Percentiles rank a stretch among this genome's conserved stretches.
phyloP scores from a whole-genome alignment of 495 filamentous ascomycete genomes.

The Lophiostoma macrostomum region DNA sequence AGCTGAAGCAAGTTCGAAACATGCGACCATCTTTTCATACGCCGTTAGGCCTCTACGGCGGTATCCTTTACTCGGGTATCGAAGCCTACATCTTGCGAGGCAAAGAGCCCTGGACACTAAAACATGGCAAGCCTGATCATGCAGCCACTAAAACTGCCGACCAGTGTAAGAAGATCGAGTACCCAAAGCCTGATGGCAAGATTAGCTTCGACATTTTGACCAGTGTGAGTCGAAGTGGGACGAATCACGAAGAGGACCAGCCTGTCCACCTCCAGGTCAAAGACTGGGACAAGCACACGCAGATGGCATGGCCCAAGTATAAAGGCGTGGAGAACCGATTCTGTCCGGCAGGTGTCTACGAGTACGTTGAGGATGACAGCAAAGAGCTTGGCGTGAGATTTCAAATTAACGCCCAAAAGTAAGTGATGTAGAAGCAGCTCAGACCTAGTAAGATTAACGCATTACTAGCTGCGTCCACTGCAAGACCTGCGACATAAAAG shows the following conservation, averaged over 20 bases:
- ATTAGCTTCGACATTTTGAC: slow-evolving; percentile 95
- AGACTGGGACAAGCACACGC: slow-evolving; percentile 88
- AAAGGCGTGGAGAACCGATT: slow-evolving; percentile 97
- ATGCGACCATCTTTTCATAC: slow-evolving; percentile 92
- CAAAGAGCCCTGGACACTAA: slow-evolving; percentile 86
- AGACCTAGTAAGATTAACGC: slow-evolving; percentile 33
- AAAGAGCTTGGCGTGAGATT: slow-evolving; percentile 85
- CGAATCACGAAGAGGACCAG: slow-evolving; percentile 99
- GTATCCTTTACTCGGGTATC: slow-evolving; percentile 87
- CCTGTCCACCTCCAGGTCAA: slow-evolving; percentile 91
- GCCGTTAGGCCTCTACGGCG: slow-evolving; percentile 80
- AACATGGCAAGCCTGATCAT: slow-evolving; percentile 70
- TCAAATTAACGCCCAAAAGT: slow-evolving; percentile 98
- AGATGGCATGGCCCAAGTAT: slow-evolving; percentile 78
- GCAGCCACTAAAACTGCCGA: slow-evolving; percentile 79
- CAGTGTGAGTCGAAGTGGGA: slow-evolving; percentile 87
- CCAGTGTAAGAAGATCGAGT: slow-evolving; percentile 82
- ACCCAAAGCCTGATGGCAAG: slow-evolving; percentile 92
- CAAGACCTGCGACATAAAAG: slow-evolving; percentile 99
- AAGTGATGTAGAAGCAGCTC: slow-evolving; percentile 44
- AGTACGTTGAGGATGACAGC: slow-evolving; percentile 88
- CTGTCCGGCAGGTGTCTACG: slow-evolving; percentile 98
- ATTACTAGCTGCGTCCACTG: slow-evolving; percentile 86
- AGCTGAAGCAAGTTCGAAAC: slow-evolving; percentile 92
- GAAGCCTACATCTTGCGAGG: slow-evolving; percentile 88